Percentiles rank a stretch among this genome's conserved stretches.
Conservation (phyloP, 176 grass and related monocot species). For the Typha latifolia region DNA sequence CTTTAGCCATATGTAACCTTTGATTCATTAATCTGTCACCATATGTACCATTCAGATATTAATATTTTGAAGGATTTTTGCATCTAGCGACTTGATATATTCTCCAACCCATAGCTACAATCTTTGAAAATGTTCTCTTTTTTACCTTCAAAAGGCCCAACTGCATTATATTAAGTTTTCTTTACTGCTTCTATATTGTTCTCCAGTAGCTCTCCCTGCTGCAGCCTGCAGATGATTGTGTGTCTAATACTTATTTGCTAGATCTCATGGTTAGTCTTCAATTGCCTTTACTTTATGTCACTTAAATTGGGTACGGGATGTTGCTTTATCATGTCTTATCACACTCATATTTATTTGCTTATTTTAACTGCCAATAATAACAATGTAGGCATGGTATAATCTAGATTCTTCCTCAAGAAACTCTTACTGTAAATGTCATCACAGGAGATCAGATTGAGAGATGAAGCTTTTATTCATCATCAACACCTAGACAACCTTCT, state of each 20-base stretch:
- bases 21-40: too few relatives aligned
- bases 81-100: too few relatives aligned
- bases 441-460: neutral
- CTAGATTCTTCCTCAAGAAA: neutral
- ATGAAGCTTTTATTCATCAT: neutral
- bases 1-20: too few relatives aligned
- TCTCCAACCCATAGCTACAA: too few relatives aligned
- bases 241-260: too few relatives aligned
- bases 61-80: too few relatives aligned
- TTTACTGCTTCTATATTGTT: too few relatives aligned
- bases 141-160: too few relatives aligned
- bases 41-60: too few relatives aligned
- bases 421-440: neutral
- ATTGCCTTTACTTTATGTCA: neutral
- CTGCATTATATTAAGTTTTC: too few relatives aligned
- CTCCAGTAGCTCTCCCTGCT: neutral
- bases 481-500: neutral
- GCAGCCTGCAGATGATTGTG: constrained; percentile 3
- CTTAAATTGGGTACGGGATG: neutral
- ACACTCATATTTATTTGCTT: neutral
- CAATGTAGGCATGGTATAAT: neutral
- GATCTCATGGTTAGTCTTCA: too few relatives aligned
- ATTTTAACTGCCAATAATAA: neutral
- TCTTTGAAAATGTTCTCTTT: too few relatives aligned
- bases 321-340: neutral